Evolutionary conservation across 306 rosid genomes (phyloP).

Genomic region (Heteromeles arbutifolia): DNA sequence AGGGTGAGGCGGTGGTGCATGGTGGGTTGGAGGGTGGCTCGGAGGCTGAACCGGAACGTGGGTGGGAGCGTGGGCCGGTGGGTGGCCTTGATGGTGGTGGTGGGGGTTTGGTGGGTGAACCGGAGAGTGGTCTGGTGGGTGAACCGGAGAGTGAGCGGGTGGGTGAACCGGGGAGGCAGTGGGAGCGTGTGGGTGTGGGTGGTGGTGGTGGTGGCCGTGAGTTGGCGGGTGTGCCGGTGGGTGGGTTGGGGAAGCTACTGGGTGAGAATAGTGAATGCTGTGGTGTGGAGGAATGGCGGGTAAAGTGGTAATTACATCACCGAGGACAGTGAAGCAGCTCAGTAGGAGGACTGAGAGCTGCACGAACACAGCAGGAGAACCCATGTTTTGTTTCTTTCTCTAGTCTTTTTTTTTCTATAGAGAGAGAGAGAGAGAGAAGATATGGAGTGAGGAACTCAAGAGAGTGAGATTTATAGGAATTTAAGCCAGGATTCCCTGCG

Average conservation of each 20-base stretch:
- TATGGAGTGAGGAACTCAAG: background rate
- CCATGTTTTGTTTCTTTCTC: slow-evolving; percentile 10
- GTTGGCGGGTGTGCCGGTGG: slow-evolving; percentile 21
- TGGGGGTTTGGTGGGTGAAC: background rate
- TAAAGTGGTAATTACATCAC: slow-evolving; percentile 4
- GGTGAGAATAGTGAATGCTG: slow-evolving; percentile 5
- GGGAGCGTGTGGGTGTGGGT: slow-evolving; percentile 22
- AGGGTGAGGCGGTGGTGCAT: slow-evolving; percentile 4
- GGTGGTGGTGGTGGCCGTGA: slow-evolving; percentile 20
- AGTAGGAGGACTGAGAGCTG: slow-evolving; percentile 14
- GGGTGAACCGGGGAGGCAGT: slow-evolving; percentile 14
- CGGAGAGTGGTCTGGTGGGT: slow-evolving; percentile 23
- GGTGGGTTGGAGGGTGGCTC: slow-evolving; percentile 9
- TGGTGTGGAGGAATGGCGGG: slow-evolving; percentile 27
- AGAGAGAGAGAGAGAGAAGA: background rate
- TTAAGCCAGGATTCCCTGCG: slow-evolving; percentile 22
- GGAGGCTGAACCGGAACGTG: slow-evolving; percentile 4
- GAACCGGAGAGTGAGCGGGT: slow-evolving; percentile 2
- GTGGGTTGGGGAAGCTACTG: slow-evolving; percentile 4
- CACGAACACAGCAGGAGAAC: background rate
- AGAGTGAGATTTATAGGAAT: slow-evolving; percentile 29
- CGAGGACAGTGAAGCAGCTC: slow-evolving; percentile 19
- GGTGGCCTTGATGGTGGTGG: background rate
- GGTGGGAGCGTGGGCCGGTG: slow-evolving; percentile 22
- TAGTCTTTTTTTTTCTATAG: background rate